These are phyloP conservation scores for Triticum urartu DNA, from an alignment of 176 grass and related monocot genomes.

Conservation along the genomic window DNA sequence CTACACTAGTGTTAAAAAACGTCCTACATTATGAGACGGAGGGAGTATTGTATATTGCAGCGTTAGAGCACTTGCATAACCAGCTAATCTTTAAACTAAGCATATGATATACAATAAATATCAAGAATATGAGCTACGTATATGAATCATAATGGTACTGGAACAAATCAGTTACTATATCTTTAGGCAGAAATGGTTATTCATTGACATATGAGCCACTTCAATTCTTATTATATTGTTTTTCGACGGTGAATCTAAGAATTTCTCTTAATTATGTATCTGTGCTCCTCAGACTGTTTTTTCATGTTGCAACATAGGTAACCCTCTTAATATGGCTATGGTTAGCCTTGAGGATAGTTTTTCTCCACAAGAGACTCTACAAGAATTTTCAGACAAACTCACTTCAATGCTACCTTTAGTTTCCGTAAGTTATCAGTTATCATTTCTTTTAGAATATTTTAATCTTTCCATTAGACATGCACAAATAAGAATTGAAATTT, in stretches of 20 bases:
- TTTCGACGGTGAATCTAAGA: not conserved
- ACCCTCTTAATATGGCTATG: constrained; percentile 84
- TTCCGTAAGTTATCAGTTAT: constrained; percentile 42
- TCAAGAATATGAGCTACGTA: not conserved
- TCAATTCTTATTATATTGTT: not conserved
- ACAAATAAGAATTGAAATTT: constrained; percentile 32
- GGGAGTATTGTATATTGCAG: not conserved
- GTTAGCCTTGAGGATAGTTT: constrained; percentile 44
- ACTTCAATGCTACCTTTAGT: constrained; percentile 76
- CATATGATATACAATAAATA: not conserved
- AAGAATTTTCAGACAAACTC: constrained; percentile 63
- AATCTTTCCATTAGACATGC: not conserved
- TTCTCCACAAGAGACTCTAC: constrained; percentile 48
- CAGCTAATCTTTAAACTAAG: not conserved
- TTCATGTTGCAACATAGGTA: constrained; percentile 41
- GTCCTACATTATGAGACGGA: too few species aligned
- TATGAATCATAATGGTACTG: not conserved
- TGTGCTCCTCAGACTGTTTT: not conserved
- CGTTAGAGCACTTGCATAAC: not conserved
- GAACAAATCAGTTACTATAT: not conserved
- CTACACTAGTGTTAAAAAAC: too few species aligned
- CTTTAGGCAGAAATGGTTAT: not conserved
- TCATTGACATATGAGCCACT: not conserved
- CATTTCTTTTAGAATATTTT: not conserved
- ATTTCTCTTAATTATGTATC: not conserved